Evolutionary conservation across 2,329 filamentous ascomycete species (phyloP).

Genomic region (Elsinoe necatrix): DNA sequence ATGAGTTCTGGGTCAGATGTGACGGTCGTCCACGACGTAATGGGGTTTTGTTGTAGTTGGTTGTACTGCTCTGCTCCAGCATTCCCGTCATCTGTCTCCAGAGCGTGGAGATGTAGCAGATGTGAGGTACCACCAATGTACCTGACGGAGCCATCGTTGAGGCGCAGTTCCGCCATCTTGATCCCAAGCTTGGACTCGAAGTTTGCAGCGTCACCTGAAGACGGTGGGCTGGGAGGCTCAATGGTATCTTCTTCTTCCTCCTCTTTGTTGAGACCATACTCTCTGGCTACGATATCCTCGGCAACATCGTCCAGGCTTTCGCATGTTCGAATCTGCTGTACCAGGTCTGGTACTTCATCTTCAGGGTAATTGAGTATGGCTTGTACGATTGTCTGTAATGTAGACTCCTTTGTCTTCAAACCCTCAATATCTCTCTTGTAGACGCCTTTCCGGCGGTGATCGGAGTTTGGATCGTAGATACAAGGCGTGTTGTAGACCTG

Average conservation of each 20-base stretch:
- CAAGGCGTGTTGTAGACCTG: slow-evolving; percentile 88
- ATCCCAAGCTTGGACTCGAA: slow-evolving; percentile 76
- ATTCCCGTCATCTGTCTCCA: slow-evolving; percentile 5
- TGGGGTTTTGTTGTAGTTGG: slow-evolving; percentile 53
- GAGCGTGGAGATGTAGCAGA: slow-evolving; percentile 63
- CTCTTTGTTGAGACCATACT: slow-evolving; percentile 40
- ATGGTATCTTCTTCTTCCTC: slow-evolving; percentile 30
- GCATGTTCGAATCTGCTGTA: slow-evolving; percentile 80
- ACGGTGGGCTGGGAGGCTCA: slow-evolving; percentile 34
- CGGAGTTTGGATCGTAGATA: slow-evolving; percentile 91
- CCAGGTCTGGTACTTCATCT: slow-evolving; percentile 71
- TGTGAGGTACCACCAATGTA: slow-evolving; percentile 95
- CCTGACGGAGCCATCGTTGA: slow-evolving; percentile 79
- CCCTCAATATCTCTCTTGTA: slow-evolving; percentile 90
- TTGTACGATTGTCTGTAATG: slow-evolving; percentile 84
- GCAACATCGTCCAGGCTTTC: slow-evolving; percentile 62
- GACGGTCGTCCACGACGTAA: slow-evolving; percentile 80
- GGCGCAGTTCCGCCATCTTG: slow-evolving; percentile 83
- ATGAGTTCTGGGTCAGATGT: slow-evolving; percentile 72
- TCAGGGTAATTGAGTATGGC: slow-evolving; percentile 87
- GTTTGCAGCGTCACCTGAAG: slow-evolving; percentile 25
- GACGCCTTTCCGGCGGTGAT: slow-evolving; percentile 91
- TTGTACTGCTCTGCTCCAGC: slow-evolving; percentile 35
- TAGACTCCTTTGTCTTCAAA: slow-evolving; percentile 77
- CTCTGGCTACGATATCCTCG: slow-evolving; percentile 47